Conservation (phyloP, 306 rosid genomes). For the Hylodesmum podocarpum region DNA sequence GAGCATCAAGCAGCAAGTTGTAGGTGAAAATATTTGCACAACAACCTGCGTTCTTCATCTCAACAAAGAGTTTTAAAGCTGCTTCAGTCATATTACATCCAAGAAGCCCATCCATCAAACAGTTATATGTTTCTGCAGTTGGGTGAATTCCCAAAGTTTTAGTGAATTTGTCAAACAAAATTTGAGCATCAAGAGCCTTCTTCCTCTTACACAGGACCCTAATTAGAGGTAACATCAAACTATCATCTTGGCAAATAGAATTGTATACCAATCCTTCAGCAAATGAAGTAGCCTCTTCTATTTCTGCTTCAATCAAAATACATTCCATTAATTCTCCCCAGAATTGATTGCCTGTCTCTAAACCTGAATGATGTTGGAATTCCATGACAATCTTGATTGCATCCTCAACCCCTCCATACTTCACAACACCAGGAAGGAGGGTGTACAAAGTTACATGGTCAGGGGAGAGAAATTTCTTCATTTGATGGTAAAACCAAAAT, state of each 20-base stretch:
- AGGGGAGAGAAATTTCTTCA: conserved; percentile 84
- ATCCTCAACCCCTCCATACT: conserved; percentile 60
- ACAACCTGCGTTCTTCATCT: conserved; percentile 77
- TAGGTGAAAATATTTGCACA: conserved; percentile 79
- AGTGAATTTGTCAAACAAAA: conserved; percentile 66
- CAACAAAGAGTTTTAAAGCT: conserved; percentile 68
- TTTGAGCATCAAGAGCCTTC: conserved; percentile 65
- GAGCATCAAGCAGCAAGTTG: conserved; percentile 77
- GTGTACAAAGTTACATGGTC: conserved; percentile 86
- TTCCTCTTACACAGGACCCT: conserved; percentile 59
- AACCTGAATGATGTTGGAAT: conserved; percentile 48
- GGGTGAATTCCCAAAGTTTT: conserved; percentile 60
- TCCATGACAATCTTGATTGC: conserved; percentile 57
- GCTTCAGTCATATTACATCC: conserved; percentile 41
- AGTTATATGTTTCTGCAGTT: conserved; percentile 69
- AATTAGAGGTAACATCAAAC: conserved; percentile 64
- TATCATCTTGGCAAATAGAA: conserved; percentile 64
- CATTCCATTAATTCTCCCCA: conserved; percentile 85
- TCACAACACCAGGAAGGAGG: conserved; percentile 78
- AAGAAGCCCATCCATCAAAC: conserved; percentile 80
- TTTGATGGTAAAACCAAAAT: conserved; percentile 91
- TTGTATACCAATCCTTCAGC: conserved; percentile 63
- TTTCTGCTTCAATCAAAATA: conserved; percentile 62
- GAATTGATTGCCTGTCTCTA: conserved; percentile 45
- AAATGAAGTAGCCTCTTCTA: conserved; percentile 56